These are phyloP conservation scores for Ascodesmis nigricans DNA, from an alignment of 495 filamentous ascomycete species.

Conservation along the genomic window DNA sequence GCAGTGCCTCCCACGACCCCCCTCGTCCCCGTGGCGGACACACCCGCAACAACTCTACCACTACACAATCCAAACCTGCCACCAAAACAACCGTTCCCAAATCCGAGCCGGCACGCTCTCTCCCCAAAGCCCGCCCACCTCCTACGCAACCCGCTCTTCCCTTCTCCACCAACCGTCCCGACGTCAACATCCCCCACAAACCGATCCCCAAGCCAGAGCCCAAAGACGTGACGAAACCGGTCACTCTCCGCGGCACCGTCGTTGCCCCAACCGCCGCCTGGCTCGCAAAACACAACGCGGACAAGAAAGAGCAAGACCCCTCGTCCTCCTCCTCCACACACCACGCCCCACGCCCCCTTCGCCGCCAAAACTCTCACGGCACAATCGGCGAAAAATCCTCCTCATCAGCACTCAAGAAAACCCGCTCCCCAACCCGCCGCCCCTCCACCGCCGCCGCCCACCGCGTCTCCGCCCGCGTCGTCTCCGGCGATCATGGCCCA, in stretches of 20 bases:
- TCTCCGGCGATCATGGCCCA: no score
- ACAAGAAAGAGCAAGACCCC: constrained; percentile 8
- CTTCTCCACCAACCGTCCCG: no score
- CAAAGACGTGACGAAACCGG: constrained; percentile 14
- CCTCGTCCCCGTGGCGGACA: no score
- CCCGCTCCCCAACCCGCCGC: neutral
- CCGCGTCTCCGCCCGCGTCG: constrained; percentile 13
- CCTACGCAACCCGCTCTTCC: no score
- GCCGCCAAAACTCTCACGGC: constrained; percentile 9
- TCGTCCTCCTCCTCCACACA: no score
- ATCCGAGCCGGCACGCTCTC: no score
- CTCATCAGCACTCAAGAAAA: neutral
- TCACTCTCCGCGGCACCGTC: constrained; percentile 16
- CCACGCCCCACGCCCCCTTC: constrained; percentile 10
- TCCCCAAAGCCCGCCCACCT: no score
- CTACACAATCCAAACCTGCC: no score
- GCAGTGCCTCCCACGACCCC: no score
- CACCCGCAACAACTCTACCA: no score
- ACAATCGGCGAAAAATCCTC: constrained; percentile 5
- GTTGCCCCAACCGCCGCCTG: constrained; percentile 14
- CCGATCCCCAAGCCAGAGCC: constrained; percentile 8
- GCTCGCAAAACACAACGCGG: constrained; percentile 13
- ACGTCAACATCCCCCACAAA: constrained; percentile 10
- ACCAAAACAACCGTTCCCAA: no score
- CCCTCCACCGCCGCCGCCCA: neutral